A percentile compares a stretch with the other conserved stretches of the same genome.
phyloP scores from a whole-genome alignment of 805 yeast genomes.

The Starmerella geochares region DNA sequence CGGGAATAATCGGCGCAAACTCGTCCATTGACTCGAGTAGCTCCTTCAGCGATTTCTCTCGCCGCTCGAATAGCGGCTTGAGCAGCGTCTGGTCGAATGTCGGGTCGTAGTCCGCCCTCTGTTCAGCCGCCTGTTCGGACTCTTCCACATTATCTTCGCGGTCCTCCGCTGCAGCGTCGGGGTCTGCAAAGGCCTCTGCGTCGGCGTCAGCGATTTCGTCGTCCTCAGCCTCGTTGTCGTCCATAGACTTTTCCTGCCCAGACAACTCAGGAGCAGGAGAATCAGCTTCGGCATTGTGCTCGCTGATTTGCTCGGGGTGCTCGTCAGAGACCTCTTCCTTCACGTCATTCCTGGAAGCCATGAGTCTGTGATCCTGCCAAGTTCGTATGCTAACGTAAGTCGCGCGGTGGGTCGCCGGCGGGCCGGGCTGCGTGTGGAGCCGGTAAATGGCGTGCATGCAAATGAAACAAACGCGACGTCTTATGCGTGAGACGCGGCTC shows the following conservation, averaged over 20 bases:
- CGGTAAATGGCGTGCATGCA: no score
- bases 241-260: background rate
- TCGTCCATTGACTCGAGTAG: constrained; percentile 84
- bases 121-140: background rate
- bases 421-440: no score
- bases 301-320: background rate
- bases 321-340: constrained; percentile 5
- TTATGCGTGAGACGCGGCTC: no score
- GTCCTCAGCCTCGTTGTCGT: background rate
- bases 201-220: constrained; percentile 3
- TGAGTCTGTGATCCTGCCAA: background rate
- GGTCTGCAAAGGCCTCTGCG: background rate
- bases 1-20: constrained; percentile 91
- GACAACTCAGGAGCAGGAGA: background rate
- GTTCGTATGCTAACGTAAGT: background rate
- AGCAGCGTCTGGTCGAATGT: constrained; percentile 21
- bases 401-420: background rate
- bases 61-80: constrained; percentile 26
- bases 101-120: constrained; percentile 18
- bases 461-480: no score
- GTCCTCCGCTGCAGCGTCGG: background rate
- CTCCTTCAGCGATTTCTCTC: constrained; percentile 46
- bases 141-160: constrained; percentile 1
- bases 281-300: background rate
- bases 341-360: constrained; percentile 2